phyloP scores from a whole-genome alignment of 2,329 filamentous ascomycete species.

The Neofusicoccum laricinum region DNA sequence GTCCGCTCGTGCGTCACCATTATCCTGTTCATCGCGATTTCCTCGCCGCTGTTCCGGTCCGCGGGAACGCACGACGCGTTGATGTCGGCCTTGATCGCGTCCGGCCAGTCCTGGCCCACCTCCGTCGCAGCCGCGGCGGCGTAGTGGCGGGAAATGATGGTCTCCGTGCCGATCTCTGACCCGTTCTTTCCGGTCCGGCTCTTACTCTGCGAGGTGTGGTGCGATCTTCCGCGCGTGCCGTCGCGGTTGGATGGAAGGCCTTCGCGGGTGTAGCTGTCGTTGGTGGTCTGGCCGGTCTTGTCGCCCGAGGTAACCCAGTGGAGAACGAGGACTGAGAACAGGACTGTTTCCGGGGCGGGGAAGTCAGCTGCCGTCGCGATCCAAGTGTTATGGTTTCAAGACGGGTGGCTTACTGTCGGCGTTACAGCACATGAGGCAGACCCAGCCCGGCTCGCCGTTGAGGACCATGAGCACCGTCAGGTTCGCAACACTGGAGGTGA shows the following conservation, averaged over 20 bases:
- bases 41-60: not conserved
- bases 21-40: not conserved
- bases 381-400: too few species aligned
- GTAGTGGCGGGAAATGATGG: not conserved
- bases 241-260: not conserved
- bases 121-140: not conserved
- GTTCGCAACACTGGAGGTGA: not conserved
- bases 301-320: conserved; percentile 7
- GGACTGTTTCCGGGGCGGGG: not conserved
- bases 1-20: conserved; percentile 2
- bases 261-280: not conserved
- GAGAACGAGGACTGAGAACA: conserved; percentile 9
- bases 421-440: conserved; percentile 10
- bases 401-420: not conserved
- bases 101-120: not conserved
- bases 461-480: conserved; percentile 5
- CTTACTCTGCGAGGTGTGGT: not conserved
- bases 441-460: not conserved
- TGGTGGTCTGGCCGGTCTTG: not conserved
- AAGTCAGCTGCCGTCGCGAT: not conserved
- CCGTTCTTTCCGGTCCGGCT: not conserved
- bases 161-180: not conserved
- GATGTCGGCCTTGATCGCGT: not conserved
- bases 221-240: not conserved
- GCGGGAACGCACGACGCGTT: not conserved